These are phyloP conservation scores for Plantago elongata DNA, from an alignment of 257 asterid genomes.

Conservation along the genomic window DNA sequence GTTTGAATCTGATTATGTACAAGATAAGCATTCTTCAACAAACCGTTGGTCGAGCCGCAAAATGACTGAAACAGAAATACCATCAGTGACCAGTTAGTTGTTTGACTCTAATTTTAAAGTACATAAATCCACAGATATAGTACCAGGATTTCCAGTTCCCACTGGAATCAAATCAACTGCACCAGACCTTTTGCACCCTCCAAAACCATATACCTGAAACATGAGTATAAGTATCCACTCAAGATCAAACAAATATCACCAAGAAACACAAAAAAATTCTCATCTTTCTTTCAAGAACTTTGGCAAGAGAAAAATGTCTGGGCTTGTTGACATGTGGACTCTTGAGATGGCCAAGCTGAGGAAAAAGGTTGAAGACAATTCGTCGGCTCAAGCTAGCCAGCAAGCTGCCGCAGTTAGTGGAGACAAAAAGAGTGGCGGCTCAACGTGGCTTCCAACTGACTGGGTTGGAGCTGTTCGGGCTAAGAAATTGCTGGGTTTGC, in stretches of 20 bases:
- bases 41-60: too few species aligned
- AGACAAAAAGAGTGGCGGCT: conserved; percentile 11
- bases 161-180: conserved; percentile 3
- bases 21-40: too few species aligned
- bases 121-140: conserved; percentile 7
- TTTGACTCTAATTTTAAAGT: not conserved
- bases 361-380: conserved; percentile 19
- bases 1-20: too few species aligned
- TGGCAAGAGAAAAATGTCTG: conserved; percentile 19
- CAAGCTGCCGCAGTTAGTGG: conserved; percentile 1
- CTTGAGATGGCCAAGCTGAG: conserved; percentile 26
- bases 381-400: conserved; percentile 8
- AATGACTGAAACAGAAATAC: not conserved
- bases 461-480: conserved; percentile 11
- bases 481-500: conserved; percentile 17
- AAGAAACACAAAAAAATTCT: not conserved
- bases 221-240: conserved; percentile 4
- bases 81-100: too few species aligned
- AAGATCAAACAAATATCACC: conserved; percentile 1
- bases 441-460: conserved; percentile 6
- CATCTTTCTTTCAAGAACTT: not conserved
- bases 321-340: conserved; percentile 35
- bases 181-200: conserved; percentile 3
- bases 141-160: not conserved
- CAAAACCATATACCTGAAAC: not conserved